Base-by-base conservation (phyloP, 140 eudicot species). In the Stevia rebaudiana region DNA sequence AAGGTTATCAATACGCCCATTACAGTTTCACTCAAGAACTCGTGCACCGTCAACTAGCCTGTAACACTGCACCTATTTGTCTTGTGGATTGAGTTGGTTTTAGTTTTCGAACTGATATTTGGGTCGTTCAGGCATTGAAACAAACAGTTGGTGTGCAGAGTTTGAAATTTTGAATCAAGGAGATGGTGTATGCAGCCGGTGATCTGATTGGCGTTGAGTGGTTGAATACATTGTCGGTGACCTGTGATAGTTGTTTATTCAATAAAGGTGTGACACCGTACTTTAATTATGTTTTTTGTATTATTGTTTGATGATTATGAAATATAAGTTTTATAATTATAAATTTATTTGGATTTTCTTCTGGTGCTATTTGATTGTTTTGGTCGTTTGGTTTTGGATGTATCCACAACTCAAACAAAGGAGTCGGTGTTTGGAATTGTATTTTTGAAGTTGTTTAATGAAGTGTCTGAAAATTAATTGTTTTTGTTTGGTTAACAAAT, bases 1-100 rank as follows among this genome's bases (percentile, higher is more conserved):
- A 87, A 80, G 61, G 81, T 80, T 81, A 70, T 82, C 81, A 80
- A 76, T 23, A 50, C 24, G 46, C 82, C 91, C 50, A 22, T 82
- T 23, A 67, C 94, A 11, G 18, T 82, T 18, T 70, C 95, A n/a
- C 63, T 87, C 55, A 82, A 76, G 82, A 82, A 82, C 11, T 57
- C 63, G 0, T 91, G 98, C 78, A 84, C 87, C 17, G 79, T 75
- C 57, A 25, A 67, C 49, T 88, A 70, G 70, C n/a, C 22, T 1
- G 41, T 8, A 36, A 15, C 24, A 4, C 48, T 49, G 48, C 47
- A 37, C 47, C 43, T 24, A 4, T 49, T 25, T 23, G 42, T 10
- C 50, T 25, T 69, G 10, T 36, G 46, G 57, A 0, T 4, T 31
- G 50, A 49, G 35, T 10, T 1, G 54, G 13, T 40, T 18, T 19